Evolutionary conservation across 306 rosid genomes (phyloP).

Genomic region (Arachis stenosperma): DNA sequence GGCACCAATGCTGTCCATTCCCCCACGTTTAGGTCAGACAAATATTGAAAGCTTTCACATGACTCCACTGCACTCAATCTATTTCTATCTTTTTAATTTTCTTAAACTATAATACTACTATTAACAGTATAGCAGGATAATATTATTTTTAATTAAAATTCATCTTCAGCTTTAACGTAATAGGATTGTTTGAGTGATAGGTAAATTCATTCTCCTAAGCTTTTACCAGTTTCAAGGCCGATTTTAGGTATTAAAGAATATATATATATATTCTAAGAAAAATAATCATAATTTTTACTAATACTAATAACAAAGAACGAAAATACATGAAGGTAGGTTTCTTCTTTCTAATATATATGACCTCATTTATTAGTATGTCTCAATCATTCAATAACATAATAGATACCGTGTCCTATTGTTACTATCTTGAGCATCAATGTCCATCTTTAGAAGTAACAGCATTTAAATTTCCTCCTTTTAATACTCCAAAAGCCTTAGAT

Average conservation of each 20-base stretch:
- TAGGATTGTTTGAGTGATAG: too few species aligned
- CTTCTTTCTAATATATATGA: background rate
- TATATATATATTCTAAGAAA: too few species aligned
- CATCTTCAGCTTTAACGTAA: too few species aligned
- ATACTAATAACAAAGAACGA: too few species aligned
- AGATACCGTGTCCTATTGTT: background rate
- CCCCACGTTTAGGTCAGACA: conserved; percentile 5
- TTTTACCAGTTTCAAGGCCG: too few species aligned
- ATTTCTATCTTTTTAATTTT: background rate
- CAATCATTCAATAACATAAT: background rate
- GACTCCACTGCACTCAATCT: background rate
- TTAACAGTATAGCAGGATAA: background rate
- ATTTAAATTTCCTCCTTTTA: background rate
- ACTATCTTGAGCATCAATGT: background rate
- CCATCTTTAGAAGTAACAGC: background rate
- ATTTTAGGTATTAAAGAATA: too few species aligned
- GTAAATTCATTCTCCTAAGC: too few species aligned
- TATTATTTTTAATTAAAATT: too few species aligned
- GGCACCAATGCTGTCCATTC: background rate
- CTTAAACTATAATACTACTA: background rate
- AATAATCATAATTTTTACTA: too few species aligned
- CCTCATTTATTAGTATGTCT: background rate
- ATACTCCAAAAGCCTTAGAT: background rate
- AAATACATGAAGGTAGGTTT: background rate
- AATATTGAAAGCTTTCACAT: conserved; percentile 17